Conservation (phyloP, 306 rosid genomes). For the Pyrus communis region DNA sequence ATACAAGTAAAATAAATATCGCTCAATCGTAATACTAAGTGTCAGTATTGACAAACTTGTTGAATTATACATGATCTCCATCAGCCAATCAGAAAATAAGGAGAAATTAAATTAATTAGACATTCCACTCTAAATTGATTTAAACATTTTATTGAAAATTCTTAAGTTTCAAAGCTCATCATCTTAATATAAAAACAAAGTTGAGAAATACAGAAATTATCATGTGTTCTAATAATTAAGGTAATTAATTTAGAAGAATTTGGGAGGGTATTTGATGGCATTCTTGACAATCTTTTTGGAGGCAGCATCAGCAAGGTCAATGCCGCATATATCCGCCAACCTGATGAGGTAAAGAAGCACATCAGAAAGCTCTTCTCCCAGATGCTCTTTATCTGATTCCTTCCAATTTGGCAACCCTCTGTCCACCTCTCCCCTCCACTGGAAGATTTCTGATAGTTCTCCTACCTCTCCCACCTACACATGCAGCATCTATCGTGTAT, state of each 20-base stretch:
- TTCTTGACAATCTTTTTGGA: conserved; percentile 37
- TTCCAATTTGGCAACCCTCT: conserved; percentile 48
- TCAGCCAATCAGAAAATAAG: neutral
- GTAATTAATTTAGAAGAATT: neutral
- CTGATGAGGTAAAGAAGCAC: conserved; percentile 42
- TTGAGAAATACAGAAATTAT: neutral
- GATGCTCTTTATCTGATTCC: conserved; percentile 43
- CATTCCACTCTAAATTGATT: neutral
- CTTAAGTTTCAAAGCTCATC: neutral
- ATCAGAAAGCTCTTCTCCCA: conserved; percentile 52
- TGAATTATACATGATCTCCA: neutral
- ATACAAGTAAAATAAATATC: no score
- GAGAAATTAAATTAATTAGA: no score
- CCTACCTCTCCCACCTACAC: conserved; percentile 48
- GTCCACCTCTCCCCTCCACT: conserved; percentile 56
- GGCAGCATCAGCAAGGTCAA: conserved; percentile 43
- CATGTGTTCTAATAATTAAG: neutral
- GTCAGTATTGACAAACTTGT: no score
- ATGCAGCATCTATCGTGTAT: neutral
- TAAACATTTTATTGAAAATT: neutral
- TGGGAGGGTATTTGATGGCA: conserved; percentile 41
- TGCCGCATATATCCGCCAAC: conserved; percentile 42
- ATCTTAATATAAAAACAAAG: neutral
- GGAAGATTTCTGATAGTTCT: conserved; percentile 49
- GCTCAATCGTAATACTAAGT: no score